Base-by-base conservation (phyloP, 148 eudicot genomes). In the Heliosperma pusillum region DNA sequence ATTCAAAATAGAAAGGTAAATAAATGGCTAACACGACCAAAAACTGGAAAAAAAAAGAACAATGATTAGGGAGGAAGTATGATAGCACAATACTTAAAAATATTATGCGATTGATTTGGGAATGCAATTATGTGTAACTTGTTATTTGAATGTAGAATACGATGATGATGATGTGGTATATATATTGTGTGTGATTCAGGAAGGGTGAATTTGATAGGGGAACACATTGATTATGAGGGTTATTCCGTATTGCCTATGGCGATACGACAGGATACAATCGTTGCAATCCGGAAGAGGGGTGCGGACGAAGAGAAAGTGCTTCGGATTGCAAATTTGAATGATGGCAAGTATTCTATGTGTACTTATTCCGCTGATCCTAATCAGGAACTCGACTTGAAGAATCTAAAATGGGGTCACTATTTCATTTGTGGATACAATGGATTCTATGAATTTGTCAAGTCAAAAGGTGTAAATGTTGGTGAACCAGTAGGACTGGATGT, bases 381-480 rank as follows among this genome's bases (percentile, higher is more conserved):
- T 19, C 98, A 94, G 97, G 96, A 89, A 74, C 82, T 92, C 77
- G 99, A 95, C 82, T 74, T 95, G 87, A 92, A 87, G 86, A 88
- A 92, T 84, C 97, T 88, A 78, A 89, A 68, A 80, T 95, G 99
- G 99, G 97, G 97, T 80, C 99, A 95, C 70, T 95, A 95, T 79
- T 95, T 95, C 76, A 87, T 95, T 76, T 95, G 99, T 74, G 99
- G 97, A 82, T 95, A 92, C 72, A 95, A 92, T 83, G 99, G 99
- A 4, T 92, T 73, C 70, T 67, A 90, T 78, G 99, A 92, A 80
- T 89, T 88, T 81, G 92, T 86, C 58, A 92, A 87, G 81, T 84
- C 86, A 29, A 88, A 86, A 81, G 97, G 97, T 50, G 75, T 92
- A 63, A 83, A 92, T 77, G 85, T 88, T 69, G 92, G 94, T 64